phyloP scores from a whole-genome alignment of 805 yeast species.

The Ogataea glucozyma region DNA sequence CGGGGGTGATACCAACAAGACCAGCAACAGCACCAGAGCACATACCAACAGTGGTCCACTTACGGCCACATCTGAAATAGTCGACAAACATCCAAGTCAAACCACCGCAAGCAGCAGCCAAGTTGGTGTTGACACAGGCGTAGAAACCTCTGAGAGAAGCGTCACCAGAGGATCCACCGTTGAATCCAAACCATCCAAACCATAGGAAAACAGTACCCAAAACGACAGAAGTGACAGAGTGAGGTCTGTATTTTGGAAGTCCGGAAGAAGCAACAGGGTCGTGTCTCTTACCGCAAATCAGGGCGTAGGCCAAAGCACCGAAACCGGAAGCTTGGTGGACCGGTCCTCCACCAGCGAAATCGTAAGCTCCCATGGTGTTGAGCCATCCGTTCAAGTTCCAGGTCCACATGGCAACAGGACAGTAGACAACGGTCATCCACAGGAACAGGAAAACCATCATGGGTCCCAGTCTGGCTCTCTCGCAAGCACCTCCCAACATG shows the following conservation, averaged over 20 bases:
- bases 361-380: constrained; percentile 76
- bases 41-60: constrained; percentile 92
- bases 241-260: constrained; percentile 91
- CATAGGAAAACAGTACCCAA: constrained; percentile 92
- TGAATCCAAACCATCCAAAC: constrained; percentile 99
- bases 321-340: constrained; percentile 94
- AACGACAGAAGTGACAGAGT: constrained; percentile 86
- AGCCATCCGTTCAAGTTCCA: constrained; percentile 97
- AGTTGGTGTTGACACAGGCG: constrained; percentile 88
- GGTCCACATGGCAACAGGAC: constrained; percentile 96
- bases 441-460: constrained; percentile 92
- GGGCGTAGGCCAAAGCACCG: constrained; percentile 92
- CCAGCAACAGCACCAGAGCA: constrained; percentile 95
- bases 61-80: constrained; percentile 78
- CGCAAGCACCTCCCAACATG: constrained; percentile 98
- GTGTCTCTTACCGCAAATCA: constrained; percentile 87
- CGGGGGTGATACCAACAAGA: constrained; percentile 93
- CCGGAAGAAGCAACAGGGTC: constrained; percentile 70
- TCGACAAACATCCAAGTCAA: constrained; percentile 93
- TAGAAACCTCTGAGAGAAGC: constrained; percentile 92
- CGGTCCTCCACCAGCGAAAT: constrained; percentile 99
- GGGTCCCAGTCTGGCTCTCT: constrained; percentile 93
- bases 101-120: constrained; percentile 93
- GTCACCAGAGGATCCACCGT: constrained; percentile 97
- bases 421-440: constrained; percentile 95